A percentile compares a stretch with the other conserved stretches of the same genome.
Evolutionary conservation across 2,329 filamentous ascomycete genomes (phyloP).

Genomic region (Cladosporium sphaerospermum): DNA sequence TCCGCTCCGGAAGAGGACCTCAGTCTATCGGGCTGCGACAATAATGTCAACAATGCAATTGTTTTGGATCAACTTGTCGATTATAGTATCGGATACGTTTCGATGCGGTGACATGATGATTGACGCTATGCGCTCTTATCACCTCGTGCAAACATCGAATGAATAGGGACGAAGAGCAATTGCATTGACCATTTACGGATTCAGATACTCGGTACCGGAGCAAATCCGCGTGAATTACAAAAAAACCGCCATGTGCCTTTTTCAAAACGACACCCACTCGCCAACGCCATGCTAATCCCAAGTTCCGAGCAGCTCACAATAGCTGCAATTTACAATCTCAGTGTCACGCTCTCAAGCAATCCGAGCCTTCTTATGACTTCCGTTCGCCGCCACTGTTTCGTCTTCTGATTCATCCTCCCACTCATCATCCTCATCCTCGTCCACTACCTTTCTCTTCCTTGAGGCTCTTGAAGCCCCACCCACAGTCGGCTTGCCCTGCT

Average conservation of each 20-base stretch:
- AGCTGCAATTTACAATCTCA: neutral
- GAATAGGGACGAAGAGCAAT: no score
- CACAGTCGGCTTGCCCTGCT: conserved; percentile 13
- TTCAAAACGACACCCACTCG: neutral
- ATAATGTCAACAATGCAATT: no score
- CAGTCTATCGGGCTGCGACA: no score
- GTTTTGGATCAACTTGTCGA: no score
- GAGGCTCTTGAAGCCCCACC: neutral
- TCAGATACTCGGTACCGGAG: no score
- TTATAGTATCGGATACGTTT: no score
- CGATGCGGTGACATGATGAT: no score
- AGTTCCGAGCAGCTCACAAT: neutral
- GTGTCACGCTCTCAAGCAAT: neutral
- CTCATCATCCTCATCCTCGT: conserved; percentile 15
- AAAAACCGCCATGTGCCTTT: neutral
- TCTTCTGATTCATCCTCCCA: conserved; percentile 11
- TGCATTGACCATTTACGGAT: no score
- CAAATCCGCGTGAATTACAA: no score
- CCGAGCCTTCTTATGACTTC: conserved; percentile 7
- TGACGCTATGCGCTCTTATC: no score
- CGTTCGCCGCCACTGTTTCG: neutral
- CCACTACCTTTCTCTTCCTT: conserved; percentile 14
- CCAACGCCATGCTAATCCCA: conserved; percentile 11
- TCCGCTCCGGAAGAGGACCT: no score
- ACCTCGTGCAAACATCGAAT: no score